Evolutionary conservation across 805 yeast species (phyloP).

Genomic region (Myxozyma geophila): DNA sequence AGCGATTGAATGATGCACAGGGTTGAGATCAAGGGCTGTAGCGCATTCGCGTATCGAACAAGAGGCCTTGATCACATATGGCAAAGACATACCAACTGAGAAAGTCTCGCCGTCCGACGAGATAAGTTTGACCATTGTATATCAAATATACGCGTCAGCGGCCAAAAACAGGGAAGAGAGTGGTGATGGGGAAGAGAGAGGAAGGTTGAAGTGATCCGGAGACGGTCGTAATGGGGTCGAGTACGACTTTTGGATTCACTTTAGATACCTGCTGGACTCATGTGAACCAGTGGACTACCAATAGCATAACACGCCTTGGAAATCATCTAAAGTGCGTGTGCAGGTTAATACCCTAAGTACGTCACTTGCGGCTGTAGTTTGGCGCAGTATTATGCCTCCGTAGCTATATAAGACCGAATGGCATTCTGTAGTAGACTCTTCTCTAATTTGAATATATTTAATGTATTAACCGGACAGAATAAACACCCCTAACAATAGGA

Average conservation of each 20-base stretch:
- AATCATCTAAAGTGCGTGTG: not conserved
- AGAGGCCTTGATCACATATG: not conserved
- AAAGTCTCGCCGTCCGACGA: conserved; percentile 83
- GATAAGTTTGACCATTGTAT: conserved; percentile 50
- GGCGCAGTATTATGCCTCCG: no score
- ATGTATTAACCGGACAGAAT: not conserved
- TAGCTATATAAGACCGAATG: no score
- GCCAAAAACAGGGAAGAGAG: not conserved
- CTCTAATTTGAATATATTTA: not conserved
- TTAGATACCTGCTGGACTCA: not conserved
- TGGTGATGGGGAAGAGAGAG: not conserved
- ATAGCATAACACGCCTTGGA: not conserved
- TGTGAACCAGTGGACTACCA: conserved; percentile 3
- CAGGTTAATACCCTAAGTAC: not conserved
- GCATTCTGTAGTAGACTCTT: not conserved
- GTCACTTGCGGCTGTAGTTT: not conserved
- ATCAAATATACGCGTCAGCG: not conserved
- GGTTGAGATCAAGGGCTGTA: not conserved
- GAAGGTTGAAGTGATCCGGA: not conserved
- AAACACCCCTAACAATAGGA: not conserved
- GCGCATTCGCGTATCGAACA: not conserved
- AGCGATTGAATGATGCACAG: not conserved
- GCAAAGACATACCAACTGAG: conserved; percentile 59
- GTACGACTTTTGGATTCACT: no score
- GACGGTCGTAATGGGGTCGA: not conserved